Evolutionary conservation across 352 stramenopile species (phyloP).

Genomic region (Elongisporangium senticosum): DNA sequence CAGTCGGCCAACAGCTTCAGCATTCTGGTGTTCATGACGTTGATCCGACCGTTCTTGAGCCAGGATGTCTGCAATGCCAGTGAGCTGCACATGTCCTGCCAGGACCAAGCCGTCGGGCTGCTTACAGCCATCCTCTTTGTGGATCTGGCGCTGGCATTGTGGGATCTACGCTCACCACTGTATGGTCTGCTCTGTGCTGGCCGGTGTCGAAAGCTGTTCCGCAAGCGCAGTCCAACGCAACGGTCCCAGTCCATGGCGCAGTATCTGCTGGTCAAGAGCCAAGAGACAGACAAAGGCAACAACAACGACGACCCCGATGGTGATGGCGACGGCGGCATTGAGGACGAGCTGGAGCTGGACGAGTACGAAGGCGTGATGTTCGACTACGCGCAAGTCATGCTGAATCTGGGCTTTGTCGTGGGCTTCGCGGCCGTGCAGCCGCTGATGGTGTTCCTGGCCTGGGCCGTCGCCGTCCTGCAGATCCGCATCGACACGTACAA

Average conservation of each 20-base stretch:
- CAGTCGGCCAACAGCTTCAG: slow-evolving; percentile 63
- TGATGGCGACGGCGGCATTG: slow-evolving; percentile 10
- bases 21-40: slow-evolving; percentile 45
- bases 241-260: neutral
- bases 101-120: slow-evolving; percentile 38
- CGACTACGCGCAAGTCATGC: slow-evolving; percentile 68
- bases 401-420: slow-evolving; percentile 54
- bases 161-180: slow-evolving; percentile 32
- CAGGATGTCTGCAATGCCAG: slow-evolving; percentile 11
- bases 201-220: neutral
- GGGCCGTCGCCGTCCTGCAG: slow-evolving; percentile 47
- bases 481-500: slow-evolving; percentile 61
- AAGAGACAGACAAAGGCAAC: neutral
- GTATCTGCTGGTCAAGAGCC: slow-evolving; percentile 6
- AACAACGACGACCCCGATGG: slow-evolving; percentile 4
- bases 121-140: slow-evolving; percentile 40
- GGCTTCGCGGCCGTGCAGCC: slow-evolving; percentile 59
- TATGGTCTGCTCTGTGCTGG: slow-evolving; percentile 14
- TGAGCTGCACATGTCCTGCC: slow-evolving; percentile 22
- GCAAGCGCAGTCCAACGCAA: neutral
- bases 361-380: slow-evolving; percentile 68
- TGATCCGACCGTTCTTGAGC: slow-evolving; percentile 31
- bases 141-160: slow-evolving; percentile 40
- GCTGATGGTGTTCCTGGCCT: slow-evolving; percentile 29
- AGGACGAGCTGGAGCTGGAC: slow-evolving; percentile 33